Conservation (phyloP, 768 basidiomycete species). For the Sutorius australiensis region DNA sequence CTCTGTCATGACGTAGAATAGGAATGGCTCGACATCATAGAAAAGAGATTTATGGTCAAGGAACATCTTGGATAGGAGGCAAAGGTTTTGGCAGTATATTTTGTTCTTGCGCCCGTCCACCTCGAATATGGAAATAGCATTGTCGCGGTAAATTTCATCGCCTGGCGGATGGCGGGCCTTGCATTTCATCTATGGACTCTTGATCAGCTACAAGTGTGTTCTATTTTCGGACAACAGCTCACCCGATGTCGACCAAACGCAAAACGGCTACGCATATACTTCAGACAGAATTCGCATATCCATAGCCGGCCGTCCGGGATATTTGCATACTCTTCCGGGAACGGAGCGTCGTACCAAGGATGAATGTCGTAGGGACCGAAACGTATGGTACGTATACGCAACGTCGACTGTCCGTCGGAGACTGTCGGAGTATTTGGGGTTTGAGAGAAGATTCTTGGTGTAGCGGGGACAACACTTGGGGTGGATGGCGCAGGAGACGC, state of each 20-base stretch:
- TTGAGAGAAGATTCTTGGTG: slow-evolving; percentile 34
- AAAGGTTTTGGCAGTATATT: slow-evolving; percentile 99
- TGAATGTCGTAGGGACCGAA: slow-evolving; percentile 91
- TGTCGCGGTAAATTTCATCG: slow-evolving; percentile 96
- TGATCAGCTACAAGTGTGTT: slow-evolving; percentile 8
- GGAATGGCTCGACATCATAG: slow-evolving; percentile 98
- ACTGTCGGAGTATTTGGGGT: slow-evolving; percentile 28
- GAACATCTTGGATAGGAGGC: slow-evolving; percentile 97
- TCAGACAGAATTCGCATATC: slow-evolving; percentile 98
- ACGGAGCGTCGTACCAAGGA: slow-evolving; percentile 99
- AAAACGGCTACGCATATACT: slow-evolving; percentile 95
- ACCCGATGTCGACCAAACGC: slow-evolving; percentile 83
- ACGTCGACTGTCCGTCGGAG: slow-evolving; percentile 28
- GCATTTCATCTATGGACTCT: slow-evolving; percentile 75
- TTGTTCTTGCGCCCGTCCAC: slow-evolving; percentile 99
- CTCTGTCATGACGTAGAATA: slow-evolving; percentile 98
- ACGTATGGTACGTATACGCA: slow-evolving; percentile 82
- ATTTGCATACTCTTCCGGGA: slow-evolving; percentile 93
- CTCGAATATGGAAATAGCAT: slow-evolving; percentile 86
- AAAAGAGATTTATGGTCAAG: slow-evolving; percentile 98
- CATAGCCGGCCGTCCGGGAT: slow-evolving; percentile 90
- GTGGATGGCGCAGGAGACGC: slow-evolving; percentile 39
- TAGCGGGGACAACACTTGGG: slow-evolving; percentile 28
- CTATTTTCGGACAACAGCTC: slow-evolving; percentile 28
- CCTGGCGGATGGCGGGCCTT: slow-evolving; percentile 93